Evolutionary conservation across 169 alveolate species (phyloP), one percentile per base, ranked within the genome.

Genomic region (Plasmodium cynomolgi): DNA sequence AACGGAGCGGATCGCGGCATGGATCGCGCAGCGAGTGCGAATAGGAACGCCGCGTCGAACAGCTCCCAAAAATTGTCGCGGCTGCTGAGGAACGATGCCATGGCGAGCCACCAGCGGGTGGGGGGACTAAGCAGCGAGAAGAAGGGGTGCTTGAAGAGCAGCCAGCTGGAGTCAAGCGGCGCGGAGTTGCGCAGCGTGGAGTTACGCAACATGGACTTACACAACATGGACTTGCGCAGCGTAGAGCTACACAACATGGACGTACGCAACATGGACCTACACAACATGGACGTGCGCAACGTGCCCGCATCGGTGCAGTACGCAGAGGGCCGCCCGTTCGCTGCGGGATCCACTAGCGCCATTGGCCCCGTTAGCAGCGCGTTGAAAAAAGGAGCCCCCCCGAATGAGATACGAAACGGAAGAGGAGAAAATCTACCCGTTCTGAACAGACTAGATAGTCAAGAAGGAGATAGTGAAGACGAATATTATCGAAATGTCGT

Each of bases 401-500:
- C 54, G 2, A 41, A 8, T 6, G 54, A 41, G 15, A 2, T 9
- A 23, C 37, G 82, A 83, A 33, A 9, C n/a, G 34, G 26, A 44
- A 31, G 44, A 71, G 13, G 74, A 9, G 26, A 3, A 20, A 37
- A 3, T 84, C 50, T 68, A 39, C 15, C 31, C 6, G 8, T 26
- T 68, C 3, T 41, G n/a, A 44, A 20, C 47, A 15, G 94, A 88
- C 44, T 58, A 17, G 73, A 58, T 79, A 88, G 47, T n/a, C 33
- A 62, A 6, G 37, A 26, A 7, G 77, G 37, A 41, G 94, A 88
- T 41, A 58, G 54, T 50, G 90, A 88, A 29, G 74, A 79, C 81
- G 13, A 62, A 2, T 80, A 73, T 37, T 88, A 79, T 80, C 58
- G 54, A 41, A 79, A 62, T 50, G 81, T 88, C 20, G 73, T 88